phyloP scores from a whole-genome alignment of 768 basidiomycete species.

The Leccinum uliginosum region DNA sequence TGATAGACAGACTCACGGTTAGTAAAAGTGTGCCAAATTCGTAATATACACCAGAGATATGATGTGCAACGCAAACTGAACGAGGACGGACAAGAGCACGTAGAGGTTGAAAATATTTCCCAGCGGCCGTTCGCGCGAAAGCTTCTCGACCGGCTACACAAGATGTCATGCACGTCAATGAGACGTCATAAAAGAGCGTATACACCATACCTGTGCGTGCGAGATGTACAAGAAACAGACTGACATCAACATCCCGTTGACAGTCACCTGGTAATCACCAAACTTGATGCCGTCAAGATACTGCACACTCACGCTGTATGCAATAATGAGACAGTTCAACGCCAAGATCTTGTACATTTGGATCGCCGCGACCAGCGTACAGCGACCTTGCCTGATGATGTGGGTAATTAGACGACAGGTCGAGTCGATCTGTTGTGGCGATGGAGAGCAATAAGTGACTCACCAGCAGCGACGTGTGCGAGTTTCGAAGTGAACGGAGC shows the following conservation, averaged over 20 bases:
- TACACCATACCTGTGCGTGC: constrained; percentile 74
- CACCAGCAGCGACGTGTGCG: constrained; percentile 94
- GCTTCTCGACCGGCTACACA: constrained; percentile 94
- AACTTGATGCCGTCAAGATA: constrained; percentile 99
- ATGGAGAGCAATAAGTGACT: constrained; percentile 29
- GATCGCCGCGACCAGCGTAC: constrained; percentile 96
- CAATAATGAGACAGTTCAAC: constrained; percentile 95
- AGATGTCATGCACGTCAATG: background rate
- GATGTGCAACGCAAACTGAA: constrained; percentile 95
- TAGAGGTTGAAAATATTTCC: constrained; percentile 98
- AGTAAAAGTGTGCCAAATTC: constrained; percentile 68
- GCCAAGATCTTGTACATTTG: constrained; percentile 99
- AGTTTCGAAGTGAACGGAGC: constrained; percentile 98
- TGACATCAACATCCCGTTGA: constrained; percentile 91
- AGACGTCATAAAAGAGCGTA: background rate
- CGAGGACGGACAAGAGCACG: constrained; percentile 83
- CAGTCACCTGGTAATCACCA: constrained; percentile 97
- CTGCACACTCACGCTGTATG: constrained; percentile 96
- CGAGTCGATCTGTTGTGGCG: background rate
- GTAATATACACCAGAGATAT: constrained; percentile 90
- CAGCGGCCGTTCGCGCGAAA: constrained; percentile 89
- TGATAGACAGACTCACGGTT: constrained; percentile 54
- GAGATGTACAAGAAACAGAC: constrained; percentile 99
- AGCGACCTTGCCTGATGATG: constrained; percentile 97
- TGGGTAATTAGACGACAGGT: constrained; percentile 66